Conservation (phyloP, 2,329 filamentous ascomycete genomes). For the Diplodia corticola region DNA sequence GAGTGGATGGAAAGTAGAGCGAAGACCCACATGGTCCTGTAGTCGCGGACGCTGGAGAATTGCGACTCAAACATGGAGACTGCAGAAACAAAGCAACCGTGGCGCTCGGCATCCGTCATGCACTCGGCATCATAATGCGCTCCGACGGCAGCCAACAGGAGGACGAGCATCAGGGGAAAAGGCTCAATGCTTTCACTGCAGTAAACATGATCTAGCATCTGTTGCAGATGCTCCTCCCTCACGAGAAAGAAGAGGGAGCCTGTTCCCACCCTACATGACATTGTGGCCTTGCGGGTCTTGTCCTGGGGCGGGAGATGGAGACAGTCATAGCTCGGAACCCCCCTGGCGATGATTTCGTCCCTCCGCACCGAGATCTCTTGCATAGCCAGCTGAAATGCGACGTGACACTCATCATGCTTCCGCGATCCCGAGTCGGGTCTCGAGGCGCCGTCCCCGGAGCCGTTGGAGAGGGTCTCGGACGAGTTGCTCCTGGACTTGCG, state of each 20-base stretch:
- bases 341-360: conserved; percentile 33
- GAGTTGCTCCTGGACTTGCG: conserved; percentile 6
- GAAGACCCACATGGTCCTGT: conserved; percentile 39
- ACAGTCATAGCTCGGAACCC: conserved; percentile 31
- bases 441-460: conserved; percentile 21
- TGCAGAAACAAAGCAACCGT: conserved; percentile 37
- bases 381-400: conserved; percentile 38
- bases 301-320: conserved; percentile 35
- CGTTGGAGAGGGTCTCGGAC: neutral
- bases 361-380: conserved; percentile 37
- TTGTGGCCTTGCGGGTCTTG: conserved; percentile 34
- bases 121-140: conserved; percentile 40
- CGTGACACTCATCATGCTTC: conserved; percentile 37
- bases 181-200: conserved; percentile 32
- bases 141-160: conserved; percentile 40
- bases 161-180: conserved; percentile 39
- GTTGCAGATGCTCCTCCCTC: conserved; percentile 35
- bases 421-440: conserved; percentile 29
- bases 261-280: conserved; percentile 38
- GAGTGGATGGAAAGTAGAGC: conserved; percentile 40
- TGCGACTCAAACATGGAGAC: conserved; percentile 37
- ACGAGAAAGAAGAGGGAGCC: conserved; percentile 41
- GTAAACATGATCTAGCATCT: conserved; percentile 39
- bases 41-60: conserved; percentile 33
- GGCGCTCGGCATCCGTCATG: conserved; percentile 35